Evolutionary conservation across 169 alveolate species (phyloP).

Genomic region (Eimeria maxima): DNA sequence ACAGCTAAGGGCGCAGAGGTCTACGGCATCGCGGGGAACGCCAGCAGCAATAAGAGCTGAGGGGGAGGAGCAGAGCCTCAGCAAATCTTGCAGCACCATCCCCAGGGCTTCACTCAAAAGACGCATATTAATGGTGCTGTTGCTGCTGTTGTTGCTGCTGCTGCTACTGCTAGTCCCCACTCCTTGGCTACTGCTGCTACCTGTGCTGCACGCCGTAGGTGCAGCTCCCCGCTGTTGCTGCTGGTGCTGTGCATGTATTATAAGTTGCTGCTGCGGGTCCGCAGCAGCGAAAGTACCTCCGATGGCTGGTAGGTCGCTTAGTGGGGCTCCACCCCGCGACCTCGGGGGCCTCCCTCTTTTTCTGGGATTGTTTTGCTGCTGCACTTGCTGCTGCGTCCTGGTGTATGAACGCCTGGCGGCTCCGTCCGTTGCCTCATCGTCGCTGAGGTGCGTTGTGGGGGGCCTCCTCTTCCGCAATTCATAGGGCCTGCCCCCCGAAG

Average conservation of each 20-base stretch:
- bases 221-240: slow-evolving; percentile 44
- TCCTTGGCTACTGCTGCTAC: slow-evolving; percentile 1
- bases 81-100: slow-evolving; percentile 60
- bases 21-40: slow-evolving; percentile 69
- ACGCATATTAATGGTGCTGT: slow-evolving; percentile 62
- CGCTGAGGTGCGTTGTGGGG: slow-evolving; percentile 30
- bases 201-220: not conserved
- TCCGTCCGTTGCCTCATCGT: slow-evolving; percentile 51
- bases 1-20: slow-evolving; percentile 69
- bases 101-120: slow-evolving; percentile 61
- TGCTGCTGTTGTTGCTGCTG: slow-evolving; percentile 36
- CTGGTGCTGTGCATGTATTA: slow-evolving; percentile 45
- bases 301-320: slow-evolving; percentile 27
- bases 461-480: slow-evolving; percentile 74
- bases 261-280: slow-evolving; percentile 49
- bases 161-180: slow-evolving; percentile 7
- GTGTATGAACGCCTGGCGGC: slow-evolving; percentile 53
- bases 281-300: slow-evolving; percentile 60
- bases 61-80: slow-evolving; percentile 71
- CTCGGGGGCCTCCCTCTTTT: slow-evolving; percentile 73
- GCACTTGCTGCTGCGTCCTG: slow-evolving; percentile 35
- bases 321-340: slow-evolving; percentile 51
- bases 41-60: slow-evolving; percentile 73
- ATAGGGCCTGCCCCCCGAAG: slow-evolving; percentile 68
- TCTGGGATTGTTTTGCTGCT: slow-evolving; percentile 62